phyloP scores from a whole-genome alignment of 1,284 basidiomycete genomes.

The Puccinia novopanici region DNA sequence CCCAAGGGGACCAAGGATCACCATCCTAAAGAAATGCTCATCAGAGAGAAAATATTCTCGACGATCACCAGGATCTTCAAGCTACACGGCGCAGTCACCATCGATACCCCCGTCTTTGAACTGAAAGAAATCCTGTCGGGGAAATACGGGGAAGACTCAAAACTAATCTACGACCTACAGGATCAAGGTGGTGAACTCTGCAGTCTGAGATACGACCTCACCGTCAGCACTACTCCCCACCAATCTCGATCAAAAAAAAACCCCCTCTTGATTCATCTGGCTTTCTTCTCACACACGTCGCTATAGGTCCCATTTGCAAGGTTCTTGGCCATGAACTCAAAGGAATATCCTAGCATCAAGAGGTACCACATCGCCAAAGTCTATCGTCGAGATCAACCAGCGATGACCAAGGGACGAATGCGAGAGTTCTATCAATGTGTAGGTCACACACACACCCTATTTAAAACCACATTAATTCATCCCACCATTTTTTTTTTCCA shows the following conservation, averaged over 20 bases:
- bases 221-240: constrained; percentile 63
- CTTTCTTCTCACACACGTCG: neutral
- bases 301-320: constrained; percentile 79
- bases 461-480: neutral
- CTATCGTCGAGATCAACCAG: constrained; percentile 92
- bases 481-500: constrained; percentile 54
- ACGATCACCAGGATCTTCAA: constrained; percentile 87
- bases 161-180: constrained; percentile 95
- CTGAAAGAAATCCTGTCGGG: constrained; percentile 58
- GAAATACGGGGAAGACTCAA: constrained; percentile 75
- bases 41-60: constrained; percentile 84
- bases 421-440: constrained; percentile 98
- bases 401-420: constrained; percentile 97
- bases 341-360: constrained; percentile 71
- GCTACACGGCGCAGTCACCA: constrained; percentile 80
- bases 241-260: neutral
- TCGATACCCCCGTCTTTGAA: constrained; percentile 60
- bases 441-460: constrained; percentile 58
- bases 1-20: constrained; percentile 89
- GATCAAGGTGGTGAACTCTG: constrained; percentile 99
- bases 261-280: too few relatives aligned
- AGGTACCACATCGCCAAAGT: constrained; percentile 98
- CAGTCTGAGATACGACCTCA: constrained; percentile 91
- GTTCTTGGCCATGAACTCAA: too few relatives aligned
- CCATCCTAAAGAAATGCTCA: constrained; percentile 88